Conservation (phyloP, 176 grass and related monocot species). For the Aegilops tauschii region DNA sequence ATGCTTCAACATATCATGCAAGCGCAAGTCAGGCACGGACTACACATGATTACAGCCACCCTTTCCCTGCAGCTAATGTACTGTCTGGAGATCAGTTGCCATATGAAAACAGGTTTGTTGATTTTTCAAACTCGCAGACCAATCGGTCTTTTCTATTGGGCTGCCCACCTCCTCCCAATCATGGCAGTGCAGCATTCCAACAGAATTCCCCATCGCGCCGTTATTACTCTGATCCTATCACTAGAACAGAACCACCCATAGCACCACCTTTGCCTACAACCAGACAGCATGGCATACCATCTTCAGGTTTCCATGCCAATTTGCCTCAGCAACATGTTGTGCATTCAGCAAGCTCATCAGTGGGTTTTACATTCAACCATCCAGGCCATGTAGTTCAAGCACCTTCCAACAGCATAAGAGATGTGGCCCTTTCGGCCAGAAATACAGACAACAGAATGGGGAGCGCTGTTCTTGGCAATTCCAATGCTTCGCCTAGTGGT, state of each 20-base stretch:
- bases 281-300: constrained; percentile 10
- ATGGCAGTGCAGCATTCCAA: constrained; percentile 24
- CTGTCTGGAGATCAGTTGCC: constrained; percentile 32
- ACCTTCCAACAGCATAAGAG: constrained; percentile 5
- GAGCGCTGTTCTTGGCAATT: constrained; percentile 20
- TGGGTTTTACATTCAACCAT: constrained; percentile 7
- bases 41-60: constrained; percentile 3
- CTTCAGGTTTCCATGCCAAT: constrained; percentile 35
- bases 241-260: constrained; percentile 1
- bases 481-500: constrained; percentile 27
- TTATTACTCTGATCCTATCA: constrained; percentile 29
- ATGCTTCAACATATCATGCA: constrained; percentile 19
- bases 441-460: not conserved
- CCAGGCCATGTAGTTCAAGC: constrained; percentile 21
- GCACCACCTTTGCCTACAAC: constrained; percentile 14
- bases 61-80: constrained; percentile 12
- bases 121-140: constrained; percentile 2
- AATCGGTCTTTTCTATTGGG: constrained; percentile 21
- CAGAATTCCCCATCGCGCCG: constrained; percentile 7
- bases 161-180: constrained; percentile 27
- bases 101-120: constrained; percentile 12
- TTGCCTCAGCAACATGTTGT: constrained; percentile 28
- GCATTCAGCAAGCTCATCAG: constrained; percentile 28
- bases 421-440: constrained; percentile 16
- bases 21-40: constrained; percentile 13